A percentile compares a stretch with the other conserved stretches of the same genome.
Evolutionary conservation across 2,329 filamentous ascomycete species (phyloP).

Genomic region (Aspergillus brunneoviolaceus): DNA sequence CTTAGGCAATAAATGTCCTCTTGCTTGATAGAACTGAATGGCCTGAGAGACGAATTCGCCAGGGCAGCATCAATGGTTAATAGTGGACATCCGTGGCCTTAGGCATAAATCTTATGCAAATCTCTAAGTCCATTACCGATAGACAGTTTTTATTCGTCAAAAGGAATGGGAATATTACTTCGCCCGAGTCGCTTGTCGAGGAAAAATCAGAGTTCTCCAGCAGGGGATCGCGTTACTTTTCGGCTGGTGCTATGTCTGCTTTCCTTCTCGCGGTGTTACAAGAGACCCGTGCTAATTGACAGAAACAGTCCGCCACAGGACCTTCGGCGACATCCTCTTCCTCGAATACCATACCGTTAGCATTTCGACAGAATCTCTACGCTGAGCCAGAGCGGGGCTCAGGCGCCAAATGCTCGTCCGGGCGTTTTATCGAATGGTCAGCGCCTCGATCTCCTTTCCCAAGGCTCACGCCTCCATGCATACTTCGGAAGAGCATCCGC

Average conservation of each 20-base stretch:
- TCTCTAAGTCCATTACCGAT: slow-evolving; percentile 12
- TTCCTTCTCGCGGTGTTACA: neutral
- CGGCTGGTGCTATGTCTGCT: slow-evolving; percentile 1
- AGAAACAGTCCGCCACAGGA: neutral
- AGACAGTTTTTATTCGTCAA: neutral
- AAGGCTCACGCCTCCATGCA: slow-evolving; percentile 36
- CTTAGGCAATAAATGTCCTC: too few species aligned
- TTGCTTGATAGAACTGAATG: too few species aligned
- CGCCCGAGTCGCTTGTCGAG: slow-evolving; percentile 4
- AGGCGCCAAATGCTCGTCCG: slow-evolving; percentile 38
- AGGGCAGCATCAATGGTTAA: slow-evolving; percentile 35
- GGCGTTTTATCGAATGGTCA: slow-evolving; percentile 51
- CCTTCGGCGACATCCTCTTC: slow-evolving; percentile 43
- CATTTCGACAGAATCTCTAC: slow-evolving; percentile 43
- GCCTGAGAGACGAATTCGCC: too few species aligned
- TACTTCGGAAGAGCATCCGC: too few species aligned
- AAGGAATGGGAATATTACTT: neutral
- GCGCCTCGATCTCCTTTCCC: slow-evolving; percentile 52
- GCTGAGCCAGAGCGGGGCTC: slow-evolving; percentile 45
- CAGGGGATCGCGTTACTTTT: slow-evolving; percentile 10
- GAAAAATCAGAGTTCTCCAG: slow-evolving; percentile 10
- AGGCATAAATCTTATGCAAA: slow-evolving; percentile 39
- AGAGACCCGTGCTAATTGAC: neutral
- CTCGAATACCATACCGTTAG: slow-evolving; percentile 47
- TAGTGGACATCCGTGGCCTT: slow-evolving; percentile 47